These are phyloP conservation scores for Fraxinus ornus DNA, from an alignment of 305 asterid genomes.

Conservation along the genomic window DNA sequence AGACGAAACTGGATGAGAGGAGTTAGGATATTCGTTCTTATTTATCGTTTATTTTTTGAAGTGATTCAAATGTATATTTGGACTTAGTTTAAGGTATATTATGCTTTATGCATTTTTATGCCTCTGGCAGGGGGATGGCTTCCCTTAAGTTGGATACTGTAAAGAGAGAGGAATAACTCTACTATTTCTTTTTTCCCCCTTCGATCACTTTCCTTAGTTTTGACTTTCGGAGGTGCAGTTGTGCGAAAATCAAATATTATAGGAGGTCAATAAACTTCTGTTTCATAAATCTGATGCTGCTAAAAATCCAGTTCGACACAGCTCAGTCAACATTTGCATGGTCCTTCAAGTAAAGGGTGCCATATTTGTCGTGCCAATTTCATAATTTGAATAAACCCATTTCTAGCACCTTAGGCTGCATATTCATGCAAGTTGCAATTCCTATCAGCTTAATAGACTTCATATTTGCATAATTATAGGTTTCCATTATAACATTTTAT, in stretches of 20 bases:
- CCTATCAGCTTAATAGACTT: slow-evolving; percentile 7
- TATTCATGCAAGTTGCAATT: not conserved
- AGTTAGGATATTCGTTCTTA: not conserved
- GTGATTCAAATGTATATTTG: not conserved
- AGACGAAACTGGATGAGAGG: not conserved
- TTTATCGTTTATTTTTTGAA: not conserved
- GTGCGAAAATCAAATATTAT: not conserved
- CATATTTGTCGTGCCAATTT: not conserved
- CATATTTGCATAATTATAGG: not conserved
- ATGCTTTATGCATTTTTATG: not conserved
- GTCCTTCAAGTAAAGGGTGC: not conserved
- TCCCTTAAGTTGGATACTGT: not conserved
- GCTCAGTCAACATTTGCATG: not conserved
- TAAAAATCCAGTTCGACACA: not conserved
- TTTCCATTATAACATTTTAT: slow-evolving; percentile 1
- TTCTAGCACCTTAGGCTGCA: slow-evolving; percentile 6
- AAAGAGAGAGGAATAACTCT: not conserved
- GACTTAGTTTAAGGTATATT: not conserved
- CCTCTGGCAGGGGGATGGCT: not conserved
- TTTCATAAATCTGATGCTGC: not conserved
- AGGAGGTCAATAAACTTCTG: not conserved
- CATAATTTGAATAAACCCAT: not conserved
- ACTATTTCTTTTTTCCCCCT: not conserved
- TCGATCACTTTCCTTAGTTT: not conserved
- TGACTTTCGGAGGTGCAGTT: not conserved